Evolutionary conservation across 345 rosid genomes (phyloP).

Genomic region (Arabidopsis suecica): DNA sequence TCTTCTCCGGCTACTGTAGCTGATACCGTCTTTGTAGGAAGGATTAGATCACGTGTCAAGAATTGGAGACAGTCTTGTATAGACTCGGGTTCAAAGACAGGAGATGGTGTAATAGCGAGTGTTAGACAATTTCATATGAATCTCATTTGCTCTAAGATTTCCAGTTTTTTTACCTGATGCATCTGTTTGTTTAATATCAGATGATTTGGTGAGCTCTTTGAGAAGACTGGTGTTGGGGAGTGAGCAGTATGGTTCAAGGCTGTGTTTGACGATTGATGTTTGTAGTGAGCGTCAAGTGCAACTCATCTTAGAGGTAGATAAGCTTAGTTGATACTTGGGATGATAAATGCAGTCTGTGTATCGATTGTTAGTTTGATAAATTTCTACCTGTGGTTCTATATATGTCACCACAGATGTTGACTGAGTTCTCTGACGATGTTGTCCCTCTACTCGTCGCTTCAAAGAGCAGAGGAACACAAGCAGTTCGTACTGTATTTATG

Average conservation of each 20-base stretch:
- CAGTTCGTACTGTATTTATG: slow-evolving; percentile 72
- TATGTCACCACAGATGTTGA: slow-evolving; percentile 61
- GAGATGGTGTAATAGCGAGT: slow-evolving; percentile 60
- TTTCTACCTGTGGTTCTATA: not conserved
- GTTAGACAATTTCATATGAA: slow-evolving; percentile 30
- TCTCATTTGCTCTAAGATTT: slow-evolving; percentile 9
- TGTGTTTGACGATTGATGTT: slow-evolving; percentile 75
- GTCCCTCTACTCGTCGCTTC: slow-evolving; percentile 74
- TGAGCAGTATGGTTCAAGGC: slow-evolving; percentile 73
- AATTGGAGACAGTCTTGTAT: slow-evolving; percentile 66
- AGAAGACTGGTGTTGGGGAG: slow-evolving; percentile 60
- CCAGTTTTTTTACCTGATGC: not conserved
- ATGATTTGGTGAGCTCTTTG: slow-evolving; percentile 62
- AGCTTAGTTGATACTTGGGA: not conserved
- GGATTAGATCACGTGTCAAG: slow-evolving; percentile 71
- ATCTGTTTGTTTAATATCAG: slow-evolving; percentile 46
- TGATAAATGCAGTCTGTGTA: not conserved
- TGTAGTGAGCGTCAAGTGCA: slow-evolving; percentile 87
- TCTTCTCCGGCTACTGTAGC: slow-evolving; percentile 62
- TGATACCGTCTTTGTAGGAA: slow-evolving; percentile 70
- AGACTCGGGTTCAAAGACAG: slow-evolving; percentile 43
- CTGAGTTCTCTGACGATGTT: slow-evolving; percentile 62
- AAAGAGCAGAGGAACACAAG: slow-evolving; percentile 72
- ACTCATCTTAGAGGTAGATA: slow-evolving; percentile 68
- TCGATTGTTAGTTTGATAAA: slow-evolving; percentile 4